Conservation (phyloP, 169 alveolate genomes). For the Plasmodium cynomolgi region DNA sequence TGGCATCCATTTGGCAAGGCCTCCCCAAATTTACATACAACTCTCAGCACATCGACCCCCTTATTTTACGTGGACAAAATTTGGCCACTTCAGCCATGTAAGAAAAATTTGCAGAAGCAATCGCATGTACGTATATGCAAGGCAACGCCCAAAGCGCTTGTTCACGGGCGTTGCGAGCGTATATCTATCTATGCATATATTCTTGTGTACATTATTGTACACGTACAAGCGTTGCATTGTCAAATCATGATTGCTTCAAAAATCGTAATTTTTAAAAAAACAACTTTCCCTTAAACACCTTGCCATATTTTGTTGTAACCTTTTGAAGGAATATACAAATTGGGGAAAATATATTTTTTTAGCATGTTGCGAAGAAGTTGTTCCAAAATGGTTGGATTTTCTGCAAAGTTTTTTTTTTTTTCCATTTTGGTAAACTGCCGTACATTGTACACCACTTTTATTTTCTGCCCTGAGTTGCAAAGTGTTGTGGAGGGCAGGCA, state of each 20-base stretch:
- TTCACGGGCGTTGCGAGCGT: not conserved
- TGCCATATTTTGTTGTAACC: not conserved
- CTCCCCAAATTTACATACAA: too few relatives aligned
- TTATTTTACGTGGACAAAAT: not conserved
- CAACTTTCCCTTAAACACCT: not conserved
- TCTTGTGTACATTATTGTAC: not conserved
- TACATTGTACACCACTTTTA: conserved; percentile 17
- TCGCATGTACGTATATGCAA: not conserved
- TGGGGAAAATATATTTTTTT: not conserved
- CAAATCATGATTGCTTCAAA: not conserved
- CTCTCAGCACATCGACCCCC: not conserved
- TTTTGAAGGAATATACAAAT: not conserved
- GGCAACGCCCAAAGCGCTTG: not conserved
- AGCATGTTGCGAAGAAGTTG: not conserved
- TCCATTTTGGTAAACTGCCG: not conserved
- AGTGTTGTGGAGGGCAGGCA: not conserved
- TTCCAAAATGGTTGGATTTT: not conserved
- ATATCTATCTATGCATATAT: not conserved
- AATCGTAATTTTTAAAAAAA: not conserved
- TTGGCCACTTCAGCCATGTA: not conserved
- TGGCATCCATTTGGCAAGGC: too few relatives aligned
- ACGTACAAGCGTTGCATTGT: not conserved
- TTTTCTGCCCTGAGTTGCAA: not conserved
- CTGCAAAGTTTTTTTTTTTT: not conserved
- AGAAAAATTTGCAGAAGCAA: not conserved